Base-by-base conservation (phyloP, 179 eudicot genomes). In the Beta macrorhiza region DNA sequence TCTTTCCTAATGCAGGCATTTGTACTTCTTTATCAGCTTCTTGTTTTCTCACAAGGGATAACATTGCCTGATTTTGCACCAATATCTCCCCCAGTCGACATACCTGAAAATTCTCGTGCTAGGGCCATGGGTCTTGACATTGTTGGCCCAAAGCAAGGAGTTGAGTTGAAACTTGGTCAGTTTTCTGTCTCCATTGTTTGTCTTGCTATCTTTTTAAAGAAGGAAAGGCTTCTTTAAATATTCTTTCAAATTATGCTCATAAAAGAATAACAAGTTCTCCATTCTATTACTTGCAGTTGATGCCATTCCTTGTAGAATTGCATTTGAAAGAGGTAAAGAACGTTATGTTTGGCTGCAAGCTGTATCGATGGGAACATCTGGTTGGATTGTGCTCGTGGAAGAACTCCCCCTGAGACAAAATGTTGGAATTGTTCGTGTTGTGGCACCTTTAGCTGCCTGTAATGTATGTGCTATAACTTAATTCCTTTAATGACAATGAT, bases 301-400 rank as follows among this genome's bases (percentile, higher is more conserved):
- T 92, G 93, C 98, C 70, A 89, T 95, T 84, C 96, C 98, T 64
- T 95, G 99, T 91, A 87, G 93, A 88, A 95, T 95, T 85, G 93
- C 99, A 74, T 95, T 95, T 80, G 99, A 93, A 87, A 92, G 94
- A 86, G 99, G 99, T 70, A 93, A 90, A 83, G 99, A 95, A 79
- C 98, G 98, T 19, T 91, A 92, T 83, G 92, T 95, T 80, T 78
- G 81, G 83, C 90, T 95, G 67, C 83, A 91, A 79, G 92, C 99
- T 76, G 56, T 91, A 74, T 89, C 97, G 32, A 74, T 86, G 76
- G 96, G 92, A 69, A 90, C 86, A 59, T 90, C 91, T 76, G 99
- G 99, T 62, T 95, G 98, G 98, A 80, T 95, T 70, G 80, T 93
- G 82, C 99, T 95, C 79, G 91, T 90, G 12, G 99, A 95, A 85